Evolutionary conservation across 164 flowering plant genomes (phyloP).

Genomic region (Aristolochia fimbriata): DNA sequence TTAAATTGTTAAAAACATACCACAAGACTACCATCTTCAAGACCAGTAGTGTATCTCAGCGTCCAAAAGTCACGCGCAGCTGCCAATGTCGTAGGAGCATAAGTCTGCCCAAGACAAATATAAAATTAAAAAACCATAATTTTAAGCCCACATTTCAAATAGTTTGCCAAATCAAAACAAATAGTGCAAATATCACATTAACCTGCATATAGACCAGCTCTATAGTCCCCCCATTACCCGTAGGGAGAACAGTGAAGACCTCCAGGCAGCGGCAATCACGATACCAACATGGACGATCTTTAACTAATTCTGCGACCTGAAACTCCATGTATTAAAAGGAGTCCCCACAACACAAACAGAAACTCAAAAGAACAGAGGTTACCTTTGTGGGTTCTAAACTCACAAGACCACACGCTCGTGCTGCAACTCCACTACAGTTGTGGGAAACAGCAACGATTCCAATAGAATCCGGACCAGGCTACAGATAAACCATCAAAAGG

Average conservation of each 20-base stretch:
- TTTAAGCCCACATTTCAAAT: not conserved
- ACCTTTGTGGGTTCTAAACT: constrained; percentile 85
- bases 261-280: constrained; percentile 79
- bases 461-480: constrained; percentile 99
- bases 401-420: constrained; percentile 94
- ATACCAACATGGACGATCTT: constrained; percentile 82
- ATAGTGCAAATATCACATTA: not conserved
- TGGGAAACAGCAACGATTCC: constrained; percentile 90
- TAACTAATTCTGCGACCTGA: constrained; percentile 73
- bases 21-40: constrained; percentile 88
- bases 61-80: constrained; percentile 88
- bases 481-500: constrained; percentile 3
- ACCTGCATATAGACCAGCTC: constrained; percentile 91
- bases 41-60: constrained; percentile 54
- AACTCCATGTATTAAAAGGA: not conserved
- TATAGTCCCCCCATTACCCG: constrained; percentile 70
- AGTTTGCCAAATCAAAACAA: not conserved
- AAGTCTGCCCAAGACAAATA: constrained; percentile 28
- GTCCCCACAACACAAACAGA: not conserved
- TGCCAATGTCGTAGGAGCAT: constrained; percentile 90
- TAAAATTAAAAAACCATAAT: not conserved
- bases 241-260: constrained; percentile 48
- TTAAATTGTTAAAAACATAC: constrained; percentile 19
- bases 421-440: constrained; percentile 79
- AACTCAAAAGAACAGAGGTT: not conserved